Evolutionary conservation across 2,329 filamentous ascomycete genomes (phyloP), one percentile per base, ranked within the genome.

Genomic region (Exophiala calicioides): DNA sequence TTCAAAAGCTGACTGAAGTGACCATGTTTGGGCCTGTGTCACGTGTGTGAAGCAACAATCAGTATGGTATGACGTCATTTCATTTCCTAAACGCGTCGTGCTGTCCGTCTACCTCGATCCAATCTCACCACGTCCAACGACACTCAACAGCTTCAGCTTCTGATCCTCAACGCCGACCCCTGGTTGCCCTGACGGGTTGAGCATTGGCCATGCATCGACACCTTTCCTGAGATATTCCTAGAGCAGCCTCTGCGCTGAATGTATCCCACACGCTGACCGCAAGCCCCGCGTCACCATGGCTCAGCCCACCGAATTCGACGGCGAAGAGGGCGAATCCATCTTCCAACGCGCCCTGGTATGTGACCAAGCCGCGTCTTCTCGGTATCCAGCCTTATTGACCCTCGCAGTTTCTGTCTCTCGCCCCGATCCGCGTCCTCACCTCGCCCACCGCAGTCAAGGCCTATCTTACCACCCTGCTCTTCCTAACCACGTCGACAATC

Each of bases 361-460:
- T 26, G 15, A 5, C 7, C 20, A 15, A 4, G 3, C 6, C 33
- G 5, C 18, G n/a, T 15, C n/a, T 5, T 29, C 12, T 18, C 5
- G 9, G 12, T 16, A 9, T 33, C 8, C n/a, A 26, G 8, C n/a
- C n/a, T n/a, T n/a, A 33, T 31, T 41, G 15, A 37, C 24, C 29
- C 19, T 24, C 10, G 18, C 55, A 85, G 81, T 71, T 75, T 58
- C 66, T 73, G 48, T 60, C 80, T 49, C 68, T 80, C 45, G 63
- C 69, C 20, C 81, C 81, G 13, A 58, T 84, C 53, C 75, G 71
- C 52, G 64, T 77, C 55, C 70, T 77, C 45, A 70, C 78, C 40
- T 86, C 84, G 2, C 81, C 78, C 44, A 68, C 77, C 23, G 81
- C 84, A n/a, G 73, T 77, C 40, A 76, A 79, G 58, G 78, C 81